These are phyloP conservation scores for Hypoxylon fragiforme DNA, from an alignment of 495 filamentous ascomycete genomes.

Conservation along the genomic window DNA sequence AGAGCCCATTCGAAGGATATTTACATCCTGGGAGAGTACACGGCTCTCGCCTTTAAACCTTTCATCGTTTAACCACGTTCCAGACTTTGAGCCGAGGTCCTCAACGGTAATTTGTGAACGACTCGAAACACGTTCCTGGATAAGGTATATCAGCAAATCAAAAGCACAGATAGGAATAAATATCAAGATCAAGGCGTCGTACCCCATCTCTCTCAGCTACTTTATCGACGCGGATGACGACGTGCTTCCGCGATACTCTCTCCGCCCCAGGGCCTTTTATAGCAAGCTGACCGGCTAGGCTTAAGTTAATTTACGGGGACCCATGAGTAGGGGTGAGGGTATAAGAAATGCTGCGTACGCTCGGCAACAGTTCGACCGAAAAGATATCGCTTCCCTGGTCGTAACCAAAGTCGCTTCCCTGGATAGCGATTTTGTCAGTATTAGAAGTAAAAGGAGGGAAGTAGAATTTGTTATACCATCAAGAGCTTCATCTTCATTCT, in stretches of 20 bases:
- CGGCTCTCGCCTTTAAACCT: conserved; percentile 61
- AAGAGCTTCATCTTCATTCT: conserved; percentile 57
- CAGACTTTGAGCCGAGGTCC: conserved; percentile 75
- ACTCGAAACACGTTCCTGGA: conserved; percentile 59
- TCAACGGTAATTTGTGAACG: conserved; percentile 67
- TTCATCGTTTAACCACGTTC: conserved; percentile 75
- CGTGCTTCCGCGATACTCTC: conserved; percentile 86
- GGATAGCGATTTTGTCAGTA: conserved; percentile 13
- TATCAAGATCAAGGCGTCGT: conserved; percentile 28
- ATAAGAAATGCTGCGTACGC: conserved; percentile 41
- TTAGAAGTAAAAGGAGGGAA: background rate
- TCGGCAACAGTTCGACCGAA: conserved; percentile 66
- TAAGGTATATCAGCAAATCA: conserved; percentile 19
- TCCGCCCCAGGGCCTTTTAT: conserved; percentile 61
- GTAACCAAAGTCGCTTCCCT: conserved; percentile 80
- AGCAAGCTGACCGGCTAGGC: conserved; percentile 56
- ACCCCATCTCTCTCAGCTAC: conserved; percentile 74
- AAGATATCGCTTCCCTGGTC: conserved; percentile 78
- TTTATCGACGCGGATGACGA: conserved; percentile 70
- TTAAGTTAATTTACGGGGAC: conserved; percentile 5
- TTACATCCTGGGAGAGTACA: conserved; percentile 57
- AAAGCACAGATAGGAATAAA: background rate
- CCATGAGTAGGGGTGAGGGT: background rate
- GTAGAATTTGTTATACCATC: conserved; percentile 41
- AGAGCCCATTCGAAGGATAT: conserved; percentile 68